A percentile compares a stretch with the other conserved stretches of the same genome.
These are phyloP conservation scores for Fraxinus floribunda DNA, from an alignment of 305 asterid genomes.

Conservation along the genomic window DNA sequence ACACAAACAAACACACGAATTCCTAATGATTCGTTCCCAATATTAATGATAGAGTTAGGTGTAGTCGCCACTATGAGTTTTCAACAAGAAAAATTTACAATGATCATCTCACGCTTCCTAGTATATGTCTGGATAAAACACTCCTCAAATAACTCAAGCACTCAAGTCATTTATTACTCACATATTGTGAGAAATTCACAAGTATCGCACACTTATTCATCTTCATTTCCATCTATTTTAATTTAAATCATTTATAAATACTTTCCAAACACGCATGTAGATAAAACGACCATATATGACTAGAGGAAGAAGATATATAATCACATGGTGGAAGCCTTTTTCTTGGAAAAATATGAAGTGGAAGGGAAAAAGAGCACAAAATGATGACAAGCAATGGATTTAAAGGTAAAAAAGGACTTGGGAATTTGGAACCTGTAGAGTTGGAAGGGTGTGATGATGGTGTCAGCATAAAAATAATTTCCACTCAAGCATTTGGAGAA, in stretches of 20 bases:
- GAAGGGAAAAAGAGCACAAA: not conserved
- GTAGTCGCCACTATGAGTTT: not conserved
- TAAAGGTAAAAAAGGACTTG: not conserved
- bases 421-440: constrained; percentile 17
- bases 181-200: not conserved
- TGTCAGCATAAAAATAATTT: constrained; percentile 36
- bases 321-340: not conserved
- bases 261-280: not conserved
- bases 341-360: not conserved
- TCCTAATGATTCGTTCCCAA: not conserved
- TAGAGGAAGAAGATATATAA: not conserved
- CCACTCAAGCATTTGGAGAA: constrained; percentile 29
- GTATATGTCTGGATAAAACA: not conserved
- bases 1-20: no score
- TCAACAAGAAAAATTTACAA: no score
- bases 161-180: not conserved
- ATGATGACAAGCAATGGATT: not conserved
- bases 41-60: not conserved
- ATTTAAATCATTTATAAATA: no score
- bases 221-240: no score
- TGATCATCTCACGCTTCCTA: not conserved
- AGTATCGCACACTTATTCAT: not conserved
- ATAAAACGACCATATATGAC: not conserved
- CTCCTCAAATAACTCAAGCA: not conserved
- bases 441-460: constrained; percentile 11